phyloP scores from a whole-genome alignment of 345 rosid species.

The Populus simonii region DNA sequence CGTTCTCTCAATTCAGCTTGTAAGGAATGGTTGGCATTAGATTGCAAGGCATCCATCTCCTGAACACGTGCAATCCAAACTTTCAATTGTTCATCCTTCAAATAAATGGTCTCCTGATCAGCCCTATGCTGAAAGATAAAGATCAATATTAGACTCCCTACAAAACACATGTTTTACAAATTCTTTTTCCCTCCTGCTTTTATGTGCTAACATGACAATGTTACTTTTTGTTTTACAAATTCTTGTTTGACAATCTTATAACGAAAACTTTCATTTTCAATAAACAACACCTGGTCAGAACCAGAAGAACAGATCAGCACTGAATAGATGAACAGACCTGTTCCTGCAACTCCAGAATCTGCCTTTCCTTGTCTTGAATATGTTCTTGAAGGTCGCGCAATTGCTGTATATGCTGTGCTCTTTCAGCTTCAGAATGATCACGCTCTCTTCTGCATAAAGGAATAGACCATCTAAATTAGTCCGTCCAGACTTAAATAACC shows the following conservation, averaged over 20 bases:
- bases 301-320: neutral
- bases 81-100: constrained; percentile 86
- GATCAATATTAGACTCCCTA: constrained; percentile 17
- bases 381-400: constrained; percentile 86
- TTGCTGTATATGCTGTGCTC: constrained; percentile 72
- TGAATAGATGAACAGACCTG: constrained; percentile 50
- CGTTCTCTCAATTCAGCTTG: constrained; percentile 83
- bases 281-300: neutral
- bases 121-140: constrained; percentile 67
- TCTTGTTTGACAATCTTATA: neutral
- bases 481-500: neutral
- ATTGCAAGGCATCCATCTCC: constrained; percentile 83
- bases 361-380: constrained; percentile 88
- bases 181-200: neutral
- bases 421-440: constrained; percentile 96
- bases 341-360: constrained; percentile 77
- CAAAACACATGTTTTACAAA: neutral
- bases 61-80: constrained; percentile 80
- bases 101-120: constrained; percentile 77
- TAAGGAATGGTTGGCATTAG: constrained; percentile 63
- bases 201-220: neutral
- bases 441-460: constrained; percentile 76
- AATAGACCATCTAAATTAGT: constrained; percentile 12
- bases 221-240: neutral
- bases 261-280: neutral